Conservation (phyloP, 306 rosid species). For the Cucurbita moschata region DNA sequence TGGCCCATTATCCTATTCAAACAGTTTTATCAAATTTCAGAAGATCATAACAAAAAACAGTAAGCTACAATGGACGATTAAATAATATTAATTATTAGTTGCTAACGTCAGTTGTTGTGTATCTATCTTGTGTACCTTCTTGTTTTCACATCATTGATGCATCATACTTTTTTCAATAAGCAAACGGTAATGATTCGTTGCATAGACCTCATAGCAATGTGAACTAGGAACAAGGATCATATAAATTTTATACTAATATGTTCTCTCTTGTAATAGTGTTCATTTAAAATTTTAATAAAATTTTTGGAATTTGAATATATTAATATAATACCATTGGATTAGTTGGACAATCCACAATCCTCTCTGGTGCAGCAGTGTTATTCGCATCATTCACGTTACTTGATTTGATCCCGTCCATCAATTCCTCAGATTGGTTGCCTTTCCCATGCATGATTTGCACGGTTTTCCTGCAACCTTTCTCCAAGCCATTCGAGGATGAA, state of each 20-base stretch:
- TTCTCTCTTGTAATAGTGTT: background rate
- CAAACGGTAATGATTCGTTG: background rate
- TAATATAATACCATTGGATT: slow-evolving; percentile 20
- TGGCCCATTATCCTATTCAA: slow-evolving; percentile 22
- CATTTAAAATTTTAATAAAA: background rate
- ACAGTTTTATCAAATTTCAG: slow-evolving; percentile 10
- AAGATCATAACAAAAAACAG: background rate
- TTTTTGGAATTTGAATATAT: background rate
- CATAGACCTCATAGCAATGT: background rate
- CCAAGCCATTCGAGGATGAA: slow-evolving; percentile 15
- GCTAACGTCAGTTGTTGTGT: background rate
- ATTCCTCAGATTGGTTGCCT: slow-evolving; percentile 14
- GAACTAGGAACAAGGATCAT: background rate
- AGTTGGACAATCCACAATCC: slow-evolving; percentile 12
- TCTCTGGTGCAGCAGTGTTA: slow-evolving; percentile 21
- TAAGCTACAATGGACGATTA: background rate
- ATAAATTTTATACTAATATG: background rate
- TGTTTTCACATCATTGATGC: background rate
- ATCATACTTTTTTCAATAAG: background rate
- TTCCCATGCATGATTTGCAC: slow-evolving; percentile 13
- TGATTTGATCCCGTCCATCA: slow-evolving; percentile 16
- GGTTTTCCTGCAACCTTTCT: slow-evolving; percentile 12
- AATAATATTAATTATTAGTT: background rate
- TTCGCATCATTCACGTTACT: slow-evolving; percentile 18
- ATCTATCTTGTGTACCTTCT: background rate